Evolutionary conservation across 2,329 filamentous ascomycete genomes (phyloP).

Genomic region (Pyrenochaeta sp.): DNA sequence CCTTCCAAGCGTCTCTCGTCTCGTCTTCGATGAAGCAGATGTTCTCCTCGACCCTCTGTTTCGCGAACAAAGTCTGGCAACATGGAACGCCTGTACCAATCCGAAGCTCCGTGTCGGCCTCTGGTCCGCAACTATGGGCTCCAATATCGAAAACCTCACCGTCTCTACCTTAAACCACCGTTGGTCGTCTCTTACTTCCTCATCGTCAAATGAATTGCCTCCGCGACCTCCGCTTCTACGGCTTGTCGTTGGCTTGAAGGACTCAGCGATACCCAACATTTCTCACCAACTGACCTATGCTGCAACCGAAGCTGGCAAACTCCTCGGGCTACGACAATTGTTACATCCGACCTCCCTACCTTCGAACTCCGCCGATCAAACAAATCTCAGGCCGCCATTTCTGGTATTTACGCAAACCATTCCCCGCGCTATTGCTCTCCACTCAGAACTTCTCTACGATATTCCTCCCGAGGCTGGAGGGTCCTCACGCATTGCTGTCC

Average conservation of each 20-base stretch:
- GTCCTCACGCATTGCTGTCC: slow-evolving; percentile 81
- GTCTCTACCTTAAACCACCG: slow-evolving; percentile 63
- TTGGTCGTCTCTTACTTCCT: slow-evolving; percentile 36
- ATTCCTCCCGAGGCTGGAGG: slow-evolving; percentile 90
- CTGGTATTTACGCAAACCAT: slow-evolving; percentile 97
- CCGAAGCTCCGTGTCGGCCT: slow-evolving; percentile 77
- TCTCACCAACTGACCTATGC: slow-evolving; percentile 89
- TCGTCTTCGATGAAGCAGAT: slow-evolving; percentile 94
- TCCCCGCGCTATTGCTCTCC: slow-evolving; percentile 83
- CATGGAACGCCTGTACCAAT: slow-evolving; percentile 82
- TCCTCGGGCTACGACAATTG: slow-evolving; percentile 88
- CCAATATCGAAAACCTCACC: slow-evolving; percentile 84
- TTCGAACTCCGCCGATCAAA: slow-evolving; percentile 51
- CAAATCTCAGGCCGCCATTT: slow-evolving; percentile 81
- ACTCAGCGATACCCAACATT: slow-evolving; percentile 92
- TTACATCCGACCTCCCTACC: slow-evolving; percentile 75
- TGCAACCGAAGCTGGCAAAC: slow-evolving; percentile 91
- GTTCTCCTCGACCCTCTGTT: slow-evolving; percentile 92
- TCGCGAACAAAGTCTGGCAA: slow-evolving; percentile 82
- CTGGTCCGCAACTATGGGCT: slow-evolving; percentile 98
- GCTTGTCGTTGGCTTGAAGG: slow-evolving; percentile 94
- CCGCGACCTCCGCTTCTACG: slow-evolving; percentile 69
- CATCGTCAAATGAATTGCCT: slow-evolving; percentile 51
- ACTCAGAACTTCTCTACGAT: slow-evolving; percentile 92
- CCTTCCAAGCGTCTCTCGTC: slow-evolving; percentile 73